Base-by-base conservation (phyloP, 257 asterid genomes). In the Penstemon newberryi region DNA sequence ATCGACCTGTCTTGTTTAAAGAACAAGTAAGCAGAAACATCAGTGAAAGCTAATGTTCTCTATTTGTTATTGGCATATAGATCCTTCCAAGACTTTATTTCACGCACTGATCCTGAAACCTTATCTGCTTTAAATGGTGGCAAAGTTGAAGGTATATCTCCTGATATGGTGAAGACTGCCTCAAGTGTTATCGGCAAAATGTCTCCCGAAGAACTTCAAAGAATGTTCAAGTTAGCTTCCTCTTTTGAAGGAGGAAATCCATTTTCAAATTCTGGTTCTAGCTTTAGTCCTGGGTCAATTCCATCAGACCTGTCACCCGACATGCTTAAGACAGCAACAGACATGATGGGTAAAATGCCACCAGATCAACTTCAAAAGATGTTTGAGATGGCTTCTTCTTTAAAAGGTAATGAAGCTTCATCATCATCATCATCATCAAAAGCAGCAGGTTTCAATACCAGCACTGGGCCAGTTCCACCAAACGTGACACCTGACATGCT, bases 321-420 rank as follows among this genome's bases (percentile, higher is more conserved):
- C 70, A 84, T 89, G 96, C 87, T 94, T 69, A 89, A 91, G 79
- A 83, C 90, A 59, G 96, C 95, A 47, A 73, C 81, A 33, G 95
- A 94, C 65, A 82, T 94, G 91, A 94, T 94, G 96, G 77, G 89
- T 55, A 94, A 85, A 84, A 82, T 91, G 95, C 82, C 99, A 50
- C 91, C 95, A 2, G 93, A 84, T 70, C 97, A 94, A 58, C 78
- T 84, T 66, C 89, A 79, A 70, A 87, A 73, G 76, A 89, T 94
- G 98, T 79, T 86, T 80, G 81, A 73, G 66, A 89, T 85, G 95
- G 83, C 95, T 10, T 87, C 99, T 65, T 77, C 96, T 60, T 66
- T 91, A 72, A 91, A 83, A 65, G 92, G 86, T 60, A 77, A 75
- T 70, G 86, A 73, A 56, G 71, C 76, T 19, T 72, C 78, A 65